Evolutionary conservation across 768 basidiomycete species (phyloP).

Genomic region (Tricholoma sp.): DNA sequence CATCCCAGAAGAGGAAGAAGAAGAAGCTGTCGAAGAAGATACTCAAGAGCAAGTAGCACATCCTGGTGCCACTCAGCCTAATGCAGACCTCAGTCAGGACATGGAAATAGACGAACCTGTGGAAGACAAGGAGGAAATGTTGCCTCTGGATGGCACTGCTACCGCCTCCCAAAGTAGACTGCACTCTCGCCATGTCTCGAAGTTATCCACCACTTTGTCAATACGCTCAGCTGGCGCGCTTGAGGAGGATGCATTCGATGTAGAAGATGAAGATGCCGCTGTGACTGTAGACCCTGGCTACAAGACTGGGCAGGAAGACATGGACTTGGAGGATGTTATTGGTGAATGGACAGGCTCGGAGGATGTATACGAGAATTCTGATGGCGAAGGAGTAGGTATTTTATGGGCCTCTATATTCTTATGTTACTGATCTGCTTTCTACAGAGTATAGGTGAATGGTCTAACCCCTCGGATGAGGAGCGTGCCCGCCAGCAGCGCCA

Average conservation of each 20-base stretch:
- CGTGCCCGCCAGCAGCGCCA: conserved; percentile 64
- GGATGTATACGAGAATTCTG: conserved; percentile 58
- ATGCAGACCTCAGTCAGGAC: conserved; percentile 15
- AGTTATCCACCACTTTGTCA: conserved; percentile 63
- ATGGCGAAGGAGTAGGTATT: conserved; percentile 56
- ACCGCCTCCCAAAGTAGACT: conserved; percentile 45
- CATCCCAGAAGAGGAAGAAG: conserved; percentile 72
- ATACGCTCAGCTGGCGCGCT: conserved; percentile 56
- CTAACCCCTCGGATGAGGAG: conserved; percentile 89
- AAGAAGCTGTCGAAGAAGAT: conserved; percentile 29
- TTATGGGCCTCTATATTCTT: conserved; percentile 6
- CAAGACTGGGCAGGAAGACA: conserved; percentile 17
- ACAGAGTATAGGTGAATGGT: conserved; percentile 85
- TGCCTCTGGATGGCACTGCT: conserved; percentile 32
- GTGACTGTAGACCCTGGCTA: not conserved
- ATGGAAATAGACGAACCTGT: conserved; percentile 32
- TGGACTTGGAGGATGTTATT: conserved; percentile 35
- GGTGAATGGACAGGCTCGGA: conserved; percentile 86
- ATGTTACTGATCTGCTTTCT: conserved; percentile 7
- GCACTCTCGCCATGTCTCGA: conserved; percentile 70
- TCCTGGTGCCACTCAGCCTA: conserved; percentile 6
- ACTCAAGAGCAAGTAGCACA: conserved; percentile 16
- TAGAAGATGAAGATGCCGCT: conserved; percentile 10
- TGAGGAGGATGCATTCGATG: conserved; percentile 29
- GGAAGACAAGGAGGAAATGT: conserved; percentile 22